Conservation (phyloP, 2,329 filamentous ascomycete genomes). For the Fusarium multiceps region DNA sequence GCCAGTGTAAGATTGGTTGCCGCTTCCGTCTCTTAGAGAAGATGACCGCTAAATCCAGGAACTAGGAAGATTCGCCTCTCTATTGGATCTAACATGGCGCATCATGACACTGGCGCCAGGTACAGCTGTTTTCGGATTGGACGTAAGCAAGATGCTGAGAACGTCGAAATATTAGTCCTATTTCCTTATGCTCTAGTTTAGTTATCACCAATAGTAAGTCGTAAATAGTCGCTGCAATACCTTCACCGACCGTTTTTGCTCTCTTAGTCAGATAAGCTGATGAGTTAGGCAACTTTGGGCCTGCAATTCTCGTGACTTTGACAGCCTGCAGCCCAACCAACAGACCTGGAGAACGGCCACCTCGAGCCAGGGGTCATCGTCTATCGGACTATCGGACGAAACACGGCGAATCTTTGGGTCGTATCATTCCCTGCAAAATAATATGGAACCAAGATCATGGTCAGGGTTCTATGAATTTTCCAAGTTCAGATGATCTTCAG, state of each 20-base stretch:
- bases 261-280: not conserved
- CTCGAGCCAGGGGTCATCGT: constrained; percentile 1
- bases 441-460: constrained; percentile 2
- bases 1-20: constrained; percentile 18
- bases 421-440: not conserved
- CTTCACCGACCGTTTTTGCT: not conserved
- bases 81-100: constrained; percentile 22
- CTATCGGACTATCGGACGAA: constrained; percentile 22
- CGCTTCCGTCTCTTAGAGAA: constrained; percentile 10
- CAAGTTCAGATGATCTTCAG: constrained; percentile 24
- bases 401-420: constrained; percentile 16
- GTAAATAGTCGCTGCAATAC: constrained; percentile 32
- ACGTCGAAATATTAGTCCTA: not conserved
- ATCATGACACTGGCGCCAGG: constrained; percentile 30
- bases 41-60: constrained; percentile 12
- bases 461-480: constrained; percentile 5
- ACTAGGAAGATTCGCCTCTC: not conserved
- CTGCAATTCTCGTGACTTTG: constrained; percentile 28
- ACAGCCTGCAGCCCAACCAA: constrained; percentile 21
- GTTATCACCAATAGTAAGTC: constrained; percentile 28
- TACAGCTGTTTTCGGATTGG: constrained; percentile 8
- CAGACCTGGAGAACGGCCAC: constrained; percentile 2
- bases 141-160: not conserved
- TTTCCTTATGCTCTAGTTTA: not conserved
- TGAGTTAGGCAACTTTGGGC: constrained; percentile 1